Conservation (phyloP, 805 yeast species). For the Saccharomycopsis sp. region DNA sequence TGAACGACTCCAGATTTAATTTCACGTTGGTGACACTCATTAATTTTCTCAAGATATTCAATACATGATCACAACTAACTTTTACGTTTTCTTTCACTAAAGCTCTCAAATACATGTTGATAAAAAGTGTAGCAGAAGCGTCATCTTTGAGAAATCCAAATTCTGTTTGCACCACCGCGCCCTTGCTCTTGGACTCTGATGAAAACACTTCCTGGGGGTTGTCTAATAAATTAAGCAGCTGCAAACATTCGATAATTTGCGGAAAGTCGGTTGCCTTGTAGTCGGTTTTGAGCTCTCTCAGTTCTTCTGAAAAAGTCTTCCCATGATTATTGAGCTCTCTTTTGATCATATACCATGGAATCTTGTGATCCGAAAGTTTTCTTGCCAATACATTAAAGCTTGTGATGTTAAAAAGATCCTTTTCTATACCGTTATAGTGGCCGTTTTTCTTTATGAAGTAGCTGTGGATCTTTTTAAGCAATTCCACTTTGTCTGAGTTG, state of each 20-base stretch:
- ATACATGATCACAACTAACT: neutral
- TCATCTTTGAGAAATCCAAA: conserved; percentile 1
- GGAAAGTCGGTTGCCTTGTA: conserved; percentile 7
- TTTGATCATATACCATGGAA: conserved; percentile 1
- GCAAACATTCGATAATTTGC: neutral
- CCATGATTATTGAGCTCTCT: neutral
- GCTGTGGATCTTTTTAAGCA: too few relatives aligned
- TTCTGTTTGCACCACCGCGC: neutral
- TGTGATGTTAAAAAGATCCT: neutral
- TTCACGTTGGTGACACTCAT: neutral
- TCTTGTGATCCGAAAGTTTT: neutral
- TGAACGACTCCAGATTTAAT: conserved; percentile 2
- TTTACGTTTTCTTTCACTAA: neutral
- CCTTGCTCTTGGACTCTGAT: neutral
- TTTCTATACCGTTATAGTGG: neutral
- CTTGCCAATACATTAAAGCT: neutral
- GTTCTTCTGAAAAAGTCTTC: neutral
- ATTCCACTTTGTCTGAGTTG: neutral
- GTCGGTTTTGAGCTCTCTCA: neutral
- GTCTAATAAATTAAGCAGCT: neutral
- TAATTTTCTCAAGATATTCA: neutral
- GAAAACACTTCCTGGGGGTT: neutral
- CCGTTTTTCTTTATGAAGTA: neutral
- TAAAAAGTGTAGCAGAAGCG: conserved; percentile 1
- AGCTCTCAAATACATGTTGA: neutral